These are phyloP conservation scores for Fusarium pilosicola DNA, from an alignment of 2,329 filamentous ascomycete species.

Conservation along the genomic window DNA sequence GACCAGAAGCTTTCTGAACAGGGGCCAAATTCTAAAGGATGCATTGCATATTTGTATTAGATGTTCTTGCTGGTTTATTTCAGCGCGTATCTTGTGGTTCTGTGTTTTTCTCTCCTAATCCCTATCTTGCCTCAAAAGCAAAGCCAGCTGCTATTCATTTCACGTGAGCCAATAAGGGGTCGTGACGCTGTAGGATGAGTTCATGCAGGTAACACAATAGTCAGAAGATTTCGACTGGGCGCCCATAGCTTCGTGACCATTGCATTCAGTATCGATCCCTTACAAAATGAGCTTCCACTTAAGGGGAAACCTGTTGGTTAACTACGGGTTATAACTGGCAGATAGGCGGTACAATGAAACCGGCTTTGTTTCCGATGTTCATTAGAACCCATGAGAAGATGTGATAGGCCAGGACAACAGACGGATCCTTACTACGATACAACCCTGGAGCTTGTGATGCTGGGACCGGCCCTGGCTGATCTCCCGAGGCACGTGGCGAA, in stretches of 20 bases:
- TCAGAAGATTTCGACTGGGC: not conserved
- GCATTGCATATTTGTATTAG: constrained; percentile 14
- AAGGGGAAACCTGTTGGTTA: not conserved
- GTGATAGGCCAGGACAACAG: not conserved
- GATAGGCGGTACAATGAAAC: not conserved
- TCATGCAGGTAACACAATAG: not conserved
- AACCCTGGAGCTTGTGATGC: not conserved
- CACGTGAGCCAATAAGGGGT: not conserved
- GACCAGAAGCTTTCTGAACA: not conserved
- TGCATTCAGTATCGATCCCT: not conserved
- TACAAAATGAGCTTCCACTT: not conserved
- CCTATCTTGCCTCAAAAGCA: not conserved
- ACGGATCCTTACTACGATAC: not conserved
- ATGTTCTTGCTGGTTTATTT: not conserved
- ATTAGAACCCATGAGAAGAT: not conserved
- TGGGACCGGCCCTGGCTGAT: not conserved
- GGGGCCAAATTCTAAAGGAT: not conserved
- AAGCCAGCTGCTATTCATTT: constrained; percentile 1
- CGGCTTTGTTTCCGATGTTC: not conserved
- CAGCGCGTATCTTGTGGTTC: not conserved
- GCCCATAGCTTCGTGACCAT: not conserved
- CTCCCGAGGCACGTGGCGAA: not conserved
- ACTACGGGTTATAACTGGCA: not conserved
- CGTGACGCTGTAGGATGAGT: not conserved
- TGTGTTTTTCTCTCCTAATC: not conserved